These are phyloP conservation scores for Talaromyces islandicus DNA, from an alignment of 2,329 filamentous ascomycete species.

Conservation along the genomic window DNA sequence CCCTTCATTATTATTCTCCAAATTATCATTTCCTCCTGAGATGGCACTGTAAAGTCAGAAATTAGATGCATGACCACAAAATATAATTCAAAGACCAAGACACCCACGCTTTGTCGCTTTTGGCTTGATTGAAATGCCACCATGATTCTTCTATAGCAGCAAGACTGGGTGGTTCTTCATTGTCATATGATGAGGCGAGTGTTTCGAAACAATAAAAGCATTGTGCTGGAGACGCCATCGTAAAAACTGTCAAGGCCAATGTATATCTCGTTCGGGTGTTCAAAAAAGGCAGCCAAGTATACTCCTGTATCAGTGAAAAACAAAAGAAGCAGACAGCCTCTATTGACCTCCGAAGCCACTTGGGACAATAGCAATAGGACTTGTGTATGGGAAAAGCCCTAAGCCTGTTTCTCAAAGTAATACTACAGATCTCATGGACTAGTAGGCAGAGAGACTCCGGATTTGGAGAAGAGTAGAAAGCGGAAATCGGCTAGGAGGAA, in stretches of 20 bases:
- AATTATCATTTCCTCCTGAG: background rate
- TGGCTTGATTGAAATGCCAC: conserved; percentile 44
- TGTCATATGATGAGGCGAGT: conserved; percentile 68
- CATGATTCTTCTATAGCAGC: conserved; percentile 65
- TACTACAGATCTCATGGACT: background rate
- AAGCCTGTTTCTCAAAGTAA: background rate
- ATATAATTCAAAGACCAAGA: background rate
- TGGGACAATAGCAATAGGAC: background rate
- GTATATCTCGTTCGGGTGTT: background rate
- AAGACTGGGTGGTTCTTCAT: conserved; percentile 62
- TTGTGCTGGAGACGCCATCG: conserved; percentile 79
- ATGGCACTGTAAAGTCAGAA: background rate
- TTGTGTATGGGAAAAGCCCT: background rate
- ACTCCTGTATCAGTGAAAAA: background rate
- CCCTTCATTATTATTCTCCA: background rate
- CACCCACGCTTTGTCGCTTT: conserved; percentile 21
- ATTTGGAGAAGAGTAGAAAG: background rate
- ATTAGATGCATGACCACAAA: background rate
- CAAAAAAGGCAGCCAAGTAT: background rate
- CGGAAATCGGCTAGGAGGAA: background rate
- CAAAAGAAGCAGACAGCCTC: background rate
- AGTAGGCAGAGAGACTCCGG: background rate
- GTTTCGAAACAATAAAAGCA: conserved; percentile 92
- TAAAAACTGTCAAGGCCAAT: background rate
- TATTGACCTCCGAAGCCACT: background rate